Evolutionary conservation across 805 yeast species (phyloP).

Genomic region (Debaryomyces maramus): DNA sequence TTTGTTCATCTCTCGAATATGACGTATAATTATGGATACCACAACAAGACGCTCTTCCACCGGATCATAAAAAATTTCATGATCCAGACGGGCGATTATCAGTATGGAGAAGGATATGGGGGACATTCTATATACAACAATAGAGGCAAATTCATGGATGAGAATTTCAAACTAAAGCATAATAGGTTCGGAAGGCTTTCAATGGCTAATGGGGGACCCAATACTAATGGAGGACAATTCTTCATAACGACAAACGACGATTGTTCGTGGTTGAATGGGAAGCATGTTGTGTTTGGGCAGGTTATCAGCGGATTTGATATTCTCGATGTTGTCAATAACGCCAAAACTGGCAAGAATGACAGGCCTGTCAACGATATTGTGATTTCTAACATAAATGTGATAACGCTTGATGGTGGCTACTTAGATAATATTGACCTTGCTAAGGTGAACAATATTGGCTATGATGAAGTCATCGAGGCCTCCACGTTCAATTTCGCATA

Average conservation of each 20-base stretch:
- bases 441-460: background rate
- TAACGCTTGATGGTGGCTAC: background rate
- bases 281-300: constrained; percentile 29
- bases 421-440: background rate
- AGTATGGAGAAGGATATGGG: constrained; percentile 70
- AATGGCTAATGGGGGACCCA: constrained; percentile 29
- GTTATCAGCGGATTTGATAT: constrained; percentile 22
- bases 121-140: constrained; percentile 76
- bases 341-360: constrained; percentile 17
- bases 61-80: constrained; percentile 36
- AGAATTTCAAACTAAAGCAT: constrained; percentile 68
- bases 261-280: constrained; percentile 19
- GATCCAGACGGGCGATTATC: constrained; percentile 42
- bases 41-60: constrained; percentile 53
- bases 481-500: constrained; percentile 8
- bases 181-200: constrained; percentile 75
- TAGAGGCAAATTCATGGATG: constrained; percentile 37
- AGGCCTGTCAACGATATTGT: constrained; percentile 18
- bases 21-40: constrained; percentile 57
- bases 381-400: constrained; percentile 15
- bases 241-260: constrained; percentile 23
- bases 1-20: constrained; percentile 30
- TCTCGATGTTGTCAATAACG: constrained; percentile 16
- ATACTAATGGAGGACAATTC: constrained; percentile 28
- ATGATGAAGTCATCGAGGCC: background rate